phyloP scores from a whole-genome alignment of 1,284 basidiomycete genomes.

The Mrakiaceae sp. region DNA sequence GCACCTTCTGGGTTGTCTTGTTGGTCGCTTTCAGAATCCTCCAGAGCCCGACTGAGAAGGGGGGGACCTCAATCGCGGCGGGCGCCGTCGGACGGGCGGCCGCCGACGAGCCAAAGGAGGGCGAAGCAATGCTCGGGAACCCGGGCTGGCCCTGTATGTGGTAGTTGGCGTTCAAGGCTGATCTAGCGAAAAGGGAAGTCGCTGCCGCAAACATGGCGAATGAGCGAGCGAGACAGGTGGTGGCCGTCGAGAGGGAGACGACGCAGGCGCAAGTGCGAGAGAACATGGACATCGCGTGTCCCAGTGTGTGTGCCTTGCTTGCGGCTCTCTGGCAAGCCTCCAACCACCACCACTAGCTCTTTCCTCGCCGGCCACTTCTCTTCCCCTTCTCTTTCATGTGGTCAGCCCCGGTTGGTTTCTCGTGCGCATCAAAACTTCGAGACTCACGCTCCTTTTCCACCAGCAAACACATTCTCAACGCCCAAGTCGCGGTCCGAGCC shows the following conservation, averaged over 20 bases:
- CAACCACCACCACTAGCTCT: too few species aligned
- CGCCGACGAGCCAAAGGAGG: conserved; percentile 30
- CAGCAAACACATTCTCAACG: conserved; percentile 88
- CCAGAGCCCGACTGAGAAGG: conserved; percentile 74
- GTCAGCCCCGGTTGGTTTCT: too few species aligned
- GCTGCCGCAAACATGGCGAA: conserved; percentile 69
- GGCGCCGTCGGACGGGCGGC: conserved; percentile 33
- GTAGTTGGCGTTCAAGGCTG: conserved; percentile 74
- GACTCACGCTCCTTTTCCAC: neutral
- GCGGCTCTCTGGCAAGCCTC: too few species aligned
- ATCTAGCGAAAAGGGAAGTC: conserved; percentile 75
- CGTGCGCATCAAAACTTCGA: too few species aligned
- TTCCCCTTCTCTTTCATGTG: too few species aligned
- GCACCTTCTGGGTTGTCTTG: conserved; percentile 70
- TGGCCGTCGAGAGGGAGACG: too few species aligned
- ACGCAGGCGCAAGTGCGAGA: too few species aligned
- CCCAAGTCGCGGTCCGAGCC: conserved; percentile 82
- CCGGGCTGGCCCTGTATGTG: conserved; percentile 39
- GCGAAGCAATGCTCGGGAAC: conserved; percentile 24
- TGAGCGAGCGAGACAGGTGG: neutral
- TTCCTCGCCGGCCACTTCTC: too few species aligned
- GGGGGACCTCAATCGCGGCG: conserved; percentile 36
- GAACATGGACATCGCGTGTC: too few species aligned
- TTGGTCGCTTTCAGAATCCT: conserved; percentile 70
- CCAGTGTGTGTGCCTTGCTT: too few species aligned